phyloP scores from a whole-genome alignment of 495 filamentous ascomycete genomes.

The Clohesyomyces aquaticus region DNA sequence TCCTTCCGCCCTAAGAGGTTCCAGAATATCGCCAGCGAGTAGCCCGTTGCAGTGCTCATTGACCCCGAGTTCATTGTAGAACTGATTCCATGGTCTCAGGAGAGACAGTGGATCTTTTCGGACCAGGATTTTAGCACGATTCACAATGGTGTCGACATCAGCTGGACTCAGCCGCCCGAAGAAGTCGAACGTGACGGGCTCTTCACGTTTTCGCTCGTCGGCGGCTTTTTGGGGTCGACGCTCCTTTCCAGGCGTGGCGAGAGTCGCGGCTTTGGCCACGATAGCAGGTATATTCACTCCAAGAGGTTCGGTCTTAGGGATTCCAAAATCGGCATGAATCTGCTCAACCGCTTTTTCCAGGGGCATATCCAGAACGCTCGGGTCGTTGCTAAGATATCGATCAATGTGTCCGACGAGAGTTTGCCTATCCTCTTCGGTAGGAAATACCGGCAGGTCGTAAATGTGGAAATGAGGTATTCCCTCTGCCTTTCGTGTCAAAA shows the following conservation, averaged over 20 bases:
- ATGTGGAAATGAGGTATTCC: background rate
- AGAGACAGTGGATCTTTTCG: background rate
- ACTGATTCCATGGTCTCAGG: background rate
- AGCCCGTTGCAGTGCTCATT: background rate
- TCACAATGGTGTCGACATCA: conserved; percentile 6
- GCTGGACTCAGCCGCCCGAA: conserved; percentile 13
- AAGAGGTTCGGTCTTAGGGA: no score
- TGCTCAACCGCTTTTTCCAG: background rate
- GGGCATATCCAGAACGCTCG: background rate
- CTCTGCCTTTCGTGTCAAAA: background rate
- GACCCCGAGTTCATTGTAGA: background rate
- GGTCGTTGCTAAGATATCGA: background rate
- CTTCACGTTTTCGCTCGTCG: no score
- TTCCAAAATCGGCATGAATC: background rate
- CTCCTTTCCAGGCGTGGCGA: no score
- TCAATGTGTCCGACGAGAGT: background rate
- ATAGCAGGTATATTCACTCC: no score
- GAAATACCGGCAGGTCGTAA: conserved; percentile 4
- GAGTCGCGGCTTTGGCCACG: no score
- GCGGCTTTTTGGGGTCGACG: no score
- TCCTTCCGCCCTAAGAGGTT: conserved; percentile 5
- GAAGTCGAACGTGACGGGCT: conserved; percentile 4
- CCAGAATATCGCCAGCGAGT: conserved; percentile 21
- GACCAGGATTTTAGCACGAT: conserved; percentile 10
- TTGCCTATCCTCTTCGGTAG: conserved; percentile 3